A percentile compares a stretch with the other conserved stretches of the same genome.
These are phyloP conservation scores for Aquilaria sinensis DNA, from an alignment of 345 rosid species.

Conservation along the genomic window DNA sequence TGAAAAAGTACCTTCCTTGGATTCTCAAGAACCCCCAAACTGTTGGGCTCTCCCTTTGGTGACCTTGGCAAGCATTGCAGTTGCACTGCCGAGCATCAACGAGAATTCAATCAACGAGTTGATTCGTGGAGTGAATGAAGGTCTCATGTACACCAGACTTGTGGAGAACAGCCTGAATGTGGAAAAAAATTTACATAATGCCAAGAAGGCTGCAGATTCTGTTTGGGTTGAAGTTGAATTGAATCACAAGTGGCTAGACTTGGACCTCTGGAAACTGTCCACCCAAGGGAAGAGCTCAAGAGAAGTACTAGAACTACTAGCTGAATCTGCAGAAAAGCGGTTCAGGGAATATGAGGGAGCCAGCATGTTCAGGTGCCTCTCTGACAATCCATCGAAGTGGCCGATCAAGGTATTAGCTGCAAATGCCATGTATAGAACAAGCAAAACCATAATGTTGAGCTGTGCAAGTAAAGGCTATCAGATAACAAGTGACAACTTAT, in stretches of 20 bases:
- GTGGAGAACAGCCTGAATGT: slow-evolving; percentile 36
- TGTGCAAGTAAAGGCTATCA: slow-evolving; percentile 20
- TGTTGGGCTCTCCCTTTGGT: slow-evolving; percentile 85
- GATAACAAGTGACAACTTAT: slow-evolving; percentile 26
- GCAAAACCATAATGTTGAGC: slow-evolving; percentile 45
- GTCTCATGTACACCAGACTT: slow-evolving; percentile 40
- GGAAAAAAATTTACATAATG: slow-evolving; percentile 28
- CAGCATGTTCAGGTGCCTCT: slow-evolving; percentile 22
- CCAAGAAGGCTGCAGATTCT: slow-evolving; percentile 49
- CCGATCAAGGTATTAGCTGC: slow-evolving; percentile 62
- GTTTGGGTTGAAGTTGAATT: slow-evolving; percentile 68
- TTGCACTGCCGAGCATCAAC: slow-evolving; percentile 49
- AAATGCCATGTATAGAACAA: slow-evolving; percentile 72
- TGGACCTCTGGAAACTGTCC: slow-evolving; percentile 54
- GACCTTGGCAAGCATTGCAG: slow-evolving; percentile 66
- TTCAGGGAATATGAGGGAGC: slow-evolving; percentile 34
- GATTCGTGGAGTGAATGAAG: slow-evolving; percentile 47
- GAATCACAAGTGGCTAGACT: slow-evolving; percentile 58
- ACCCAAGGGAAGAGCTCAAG: slow-evolving; percentile 27
- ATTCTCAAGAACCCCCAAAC: slow-evolving; percentile 53
- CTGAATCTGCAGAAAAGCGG: slow-evolving; percentile 40
- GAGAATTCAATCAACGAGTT: slow-evolving; percentile 25
- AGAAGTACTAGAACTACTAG: slow-evolving; percentile 50
- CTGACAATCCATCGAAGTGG: slow-evolving; percentile 61
- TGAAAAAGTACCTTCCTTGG: slow-evolving; percentile 38